phyloP scores from a whole-genome alignment of 805 yeast genomes.

The Candida coleopterorum region DNA sequence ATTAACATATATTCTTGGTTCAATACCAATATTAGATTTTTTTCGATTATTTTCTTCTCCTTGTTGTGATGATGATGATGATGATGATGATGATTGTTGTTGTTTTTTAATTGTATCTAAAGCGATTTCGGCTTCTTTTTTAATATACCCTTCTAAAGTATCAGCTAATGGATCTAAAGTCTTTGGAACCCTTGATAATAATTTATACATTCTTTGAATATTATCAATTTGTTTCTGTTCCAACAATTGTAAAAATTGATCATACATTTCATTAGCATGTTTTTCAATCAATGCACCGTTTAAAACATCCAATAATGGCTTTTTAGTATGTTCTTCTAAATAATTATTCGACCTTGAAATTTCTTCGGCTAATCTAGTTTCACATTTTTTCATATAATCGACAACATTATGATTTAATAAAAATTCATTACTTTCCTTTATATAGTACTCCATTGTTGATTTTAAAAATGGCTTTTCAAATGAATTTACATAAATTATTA shows the following conservation, averaged over 20 bases:
- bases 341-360: conserved; percentile 70
- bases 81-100: conserved; percentile 20
- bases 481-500: conserved; percentile 72
- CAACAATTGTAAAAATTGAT: conserved; percentile 70
- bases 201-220: conserved; percentile 68
- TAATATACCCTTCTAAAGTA: conserved; percentile 68
- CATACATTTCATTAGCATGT: conserved; percentile 72
- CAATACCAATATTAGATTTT: conserved; percentile 30
- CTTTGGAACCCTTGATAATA: conserved; percentile 72
- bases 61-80: too few species aligned
- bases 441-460: conserved; percentile 63
- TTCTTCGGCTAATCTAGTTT: conserved; percentile 78
- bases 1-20: conserved; percentile 77
- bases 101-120: conserved; percentile 49
- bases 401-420: conserved; percentile 75
- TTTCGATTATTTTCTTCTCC: conserved; percentile 10
- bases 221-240: conserved; percentile 70
- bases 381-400: conserved; percentile 86
- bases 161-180: conserved; percentile 76
- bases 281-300: conserved; percentile 72
- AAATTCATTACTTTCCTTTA: conserved; percentile 61
- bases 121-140: conserved; percentile 42
- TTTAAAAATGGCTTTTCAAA: conserved; percentile 77
- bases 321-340: conserved; percentile 81
- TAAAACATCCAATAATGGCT: conserved; percentile 68